phyloP scores from a whole-genome alignment of 2,329 filamentous ascomycete species.

The Triangularia setosa region DNA sequence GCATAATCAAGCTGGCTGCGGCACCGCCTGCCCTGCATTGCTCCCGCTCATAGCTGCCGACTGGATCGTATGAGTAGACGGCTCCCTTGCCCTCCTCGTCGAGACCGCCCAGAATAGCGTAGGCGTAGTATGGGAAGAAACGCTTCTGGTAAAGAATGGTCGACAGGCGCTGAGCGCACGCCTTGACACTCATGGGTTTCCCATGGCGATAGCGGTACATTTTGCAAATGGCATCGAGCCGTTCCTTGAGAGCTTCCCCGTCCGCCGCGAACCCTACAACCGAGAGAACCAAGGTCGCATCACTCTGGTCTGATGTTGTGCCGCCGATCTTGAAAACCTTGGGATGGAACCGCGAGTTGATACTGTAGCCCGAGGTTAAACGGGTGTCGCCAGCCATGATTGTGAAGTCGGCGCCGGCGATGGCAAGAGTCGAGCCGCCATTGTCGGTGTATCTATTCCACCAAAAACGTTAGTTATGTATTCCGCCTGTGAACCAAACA shows the following conservation, averaged over 20 bases:
- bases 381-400: slow-evolving; percentile 97
- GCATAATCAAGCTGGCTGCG: slow-evolving; percentile 93
- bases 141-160: slow-evolving; percentile 97
- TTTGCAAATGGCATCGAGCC: slow-evolving; percentile 90
- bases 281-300: slow-evolving; percentile 82
- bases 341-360: slow-evolving; percentile 92
- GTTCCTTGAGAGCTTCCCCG: slow-evolving; percentile 88
- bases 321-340: slow-evolving; percentile 98
- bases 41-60: slow-evolving; percentile 96
- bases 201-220: slow-evolving; percentile 99
- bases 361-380: slow-evolving; percentile 94
- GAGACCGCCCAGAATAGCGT: slow-evolving; percentile 87
- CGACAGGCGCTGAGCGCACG: slow-evolving; percentile 89
- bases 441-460: slow-evolving; percentile 87
- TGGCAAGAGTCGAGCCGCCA: slow-evolving; percentile 91
- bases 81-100: slow-evolving; percentile 94
- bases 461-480: slow-evolving; percentile 8
- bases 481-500: background rate
- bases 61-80: slow-evolving; percentile 95
- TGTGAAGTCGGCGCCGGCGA: slow-evolving; percentile 88
- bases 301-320: slow-evolving; percentile 77
- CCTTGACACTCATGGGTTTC: slow-evolving; percentile 91
- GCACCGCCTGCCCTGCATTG: slow-evolving; percentile 92
- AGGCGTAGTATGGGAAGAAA: slow-evolving; percentile 98
- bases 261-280: slow-evolving; percentile 96